Evolutionary conservation across 306 rosid species (phyloP), one percentile per base, ranked within the genome.

Genomic region (Gastrolobium villosum): DNA sequence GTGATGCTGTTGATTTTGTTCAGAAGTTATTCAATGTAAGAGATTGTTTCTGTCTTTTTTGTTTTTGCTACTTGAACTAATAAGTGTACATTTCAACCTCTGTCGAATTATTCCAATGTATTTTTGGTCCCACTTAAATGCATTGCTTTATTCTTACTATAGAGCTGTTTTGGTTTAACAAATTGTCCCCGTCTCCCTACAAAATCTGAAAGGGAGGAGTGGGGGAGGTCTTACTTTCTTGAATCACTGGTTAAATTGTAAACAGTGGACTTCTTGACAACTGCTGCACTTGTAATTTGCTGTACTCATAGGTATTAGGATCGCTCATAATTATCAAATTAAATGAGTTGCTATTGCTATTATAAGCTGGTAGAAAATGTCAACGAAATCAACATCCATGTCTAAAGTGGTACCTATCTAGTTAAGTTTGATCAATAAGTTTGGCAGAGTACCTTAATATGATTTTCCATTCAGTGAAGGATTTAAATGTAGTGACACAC

Each of bases 1-100:
- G 93, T 78, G 96, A 94, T 81, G 98, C 98, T 57, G 94, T 92
- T 59, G 90, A 84, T 69, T 94, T 94, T 90, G 98, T 92, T 77
- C 92, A 86, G 80, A 92, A 90, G 79, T 84, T 86, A 56, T 79
- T 90, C 85, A 86, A 85, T 85, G 98, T 91, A 82, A 72, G 91
- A 54, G 56, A 55, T 59, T 71, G 65, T 44, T 52, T 65, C 75
- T 63, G 46, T 67, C 65, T 54, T 41, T 72, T 32, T 20, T 26
- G n/a, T 69, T 73, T 46, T 64, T 68, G 44, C 80, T 45, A 50
- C 65, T 65, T 30, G 56, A 70, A 65, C 57, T 57, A 34, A 48
- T 26, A 14, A 14, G 56, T 65, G 28, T 45, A 63, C 79, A 76
- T 5, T 72, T 64, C 34, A n/a, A 62, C 56, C 59, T 68, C 52